Percentiles rank a stretch among this genome's conserved stretches.
Conservation (phyloP, 2,329 filamentous ascomycete genomes). For the Fusarium guadeloupense region DNA sequence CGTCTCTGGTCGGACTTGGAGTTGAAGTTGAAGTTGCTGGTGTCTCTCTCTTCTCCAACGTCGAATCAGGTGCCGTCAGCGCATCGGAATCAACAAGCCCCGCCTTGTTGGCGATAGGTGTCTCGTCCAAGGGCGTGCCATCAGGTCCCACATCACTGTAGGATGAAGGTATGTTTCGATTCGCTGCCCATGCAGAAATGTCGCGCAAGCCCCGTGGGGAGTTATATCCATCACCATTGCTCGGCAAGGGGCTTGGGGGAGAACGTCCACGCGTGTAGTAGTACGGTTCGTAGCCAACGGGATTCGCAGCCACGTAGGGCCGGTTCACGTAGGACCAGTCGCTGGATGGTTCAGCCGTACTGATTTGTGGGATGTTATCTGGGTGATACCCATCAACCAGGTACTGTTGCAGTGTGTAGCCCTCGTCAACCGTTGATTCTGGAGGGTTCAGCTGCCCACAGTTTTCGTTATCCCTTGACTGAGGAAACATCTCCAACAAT, state of each 20-base stretch:
- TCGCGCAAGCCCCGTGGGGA: conserved; percentile 42
- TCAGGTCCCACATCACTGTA: conserved; percentile 50
- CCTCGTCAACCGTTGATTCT: conserved; percentile 54
- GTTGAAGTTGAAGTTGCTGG: conserved; percentile 30
- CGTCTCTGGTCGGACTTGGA: conserved; percentile 15
- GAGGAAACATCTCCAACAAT: conserved; percentile 75
- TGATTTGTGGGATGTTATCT: conserved; percentile 50
- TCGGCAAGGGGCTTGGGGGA: conserved; percentile 61
- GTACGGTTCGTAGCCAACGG: conserved; percentile 53
- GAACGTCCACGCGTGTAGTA: conserved; percentile 63
- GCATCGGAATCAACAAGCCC: conserved; percentile 22
- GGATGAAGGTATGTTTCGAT: conserved; percentile 51
- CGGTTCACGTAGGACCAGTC: conserved; percentile 57
- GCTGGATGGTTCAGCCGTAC: conserved; percentile 53
- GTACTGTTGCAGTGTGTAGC: conserved; percentile 52
- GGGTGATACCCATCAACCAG: conserved; percentile 48
- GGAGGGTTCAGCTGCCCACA: conserved; percentile 40
- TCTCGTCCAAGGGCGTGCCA: conserved; percentile 35
- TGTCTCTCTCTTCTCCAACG: conserved; percentile 25
- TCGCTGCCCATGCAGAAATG: conserved; percentile 51
- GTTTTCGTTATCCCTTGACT: conserved; percentile 14
- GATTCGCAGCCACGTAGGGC: conserved; percentile 49
- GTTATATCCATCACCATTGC: conserved; percentile 52
- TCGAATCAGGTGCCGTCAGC: conserved; percentile 8
- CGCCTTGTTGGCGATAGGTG: conserved; percentile 29